Conservation (phyloP, 768 basidiomycete species). For the Imleria badia region DNA sequence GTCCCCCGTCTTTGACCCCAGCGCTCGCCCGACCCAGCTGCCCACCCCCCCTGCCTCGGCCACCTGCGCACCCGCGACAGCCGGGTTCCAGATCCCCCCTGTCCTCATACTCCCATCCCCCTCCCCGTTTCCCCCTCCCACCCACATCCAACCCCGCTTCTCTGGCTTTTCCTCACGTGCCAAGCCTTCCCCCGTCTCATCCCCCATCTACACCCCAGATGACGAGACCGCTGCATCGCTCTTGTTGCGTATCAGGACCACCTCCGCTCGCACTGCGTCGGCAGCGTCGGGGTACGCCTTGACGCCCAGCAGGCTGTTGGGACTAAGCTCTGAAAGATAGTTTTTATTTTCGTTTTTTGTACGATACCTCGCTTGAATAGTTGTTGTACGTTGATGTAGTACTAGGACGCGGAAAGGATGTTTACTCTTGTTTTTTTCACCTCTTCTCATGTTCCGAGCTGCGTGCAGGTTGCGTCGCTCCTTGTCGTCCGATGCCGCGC, state of each 20-base stretch:
- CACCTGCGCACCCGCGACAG: slow-evolving; percentile 43
- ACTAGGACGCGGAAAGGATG: neutral
- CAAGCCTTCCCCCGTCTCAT: slow-evolving; percentile 23
- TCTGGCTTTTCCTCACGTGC: slow-evolving; percentile 21
- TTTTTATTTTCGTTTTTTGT: neutral
- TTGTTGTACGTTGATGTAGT: neutral
- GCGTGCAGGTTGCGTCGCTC: too few relatives aligned
- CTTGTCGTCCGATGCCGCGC: too few relatives aligned
- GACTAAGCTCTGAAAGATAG: slow-evolving; percentile 18
- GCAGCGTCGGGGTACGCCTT: slow-evolving; percentile 12
- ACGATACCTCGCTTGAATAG: neutral
- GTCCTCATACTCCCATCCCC: slow-evolving; percentile 40
- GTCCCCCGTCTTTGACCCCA: slow-evolving; percentile 33
- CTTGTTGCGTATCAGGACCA: slow-evolving; percentile 57
- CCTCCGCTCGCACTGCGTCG: slow-evolving; percentile 11
- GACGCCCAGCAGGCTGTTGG: slow-evolving; percentile 28
- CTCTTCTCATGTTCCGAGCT: neutral
- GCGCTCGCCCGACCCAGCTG: slow-evolving; percentile 34
- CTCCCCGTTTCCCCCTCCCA: slow-evolving; percentile 5
- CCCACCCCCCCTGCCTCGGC: slow-evolving; percentile 61
- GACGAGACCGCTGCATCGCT: slow-evolving; percentile 72
- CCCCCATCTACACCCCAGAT: slow-evolving; percentile 44
- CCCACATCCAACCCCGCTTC: slow-evolving; percentile 22
- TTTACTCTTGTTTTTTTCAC: neutral
- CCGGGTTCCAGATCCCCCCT: slow-evolving; percentile 37